phyloP scores from a whole-genome alignment of 1,284 basidiomycete genomes.

The Stereum hirsutum region DNA sequence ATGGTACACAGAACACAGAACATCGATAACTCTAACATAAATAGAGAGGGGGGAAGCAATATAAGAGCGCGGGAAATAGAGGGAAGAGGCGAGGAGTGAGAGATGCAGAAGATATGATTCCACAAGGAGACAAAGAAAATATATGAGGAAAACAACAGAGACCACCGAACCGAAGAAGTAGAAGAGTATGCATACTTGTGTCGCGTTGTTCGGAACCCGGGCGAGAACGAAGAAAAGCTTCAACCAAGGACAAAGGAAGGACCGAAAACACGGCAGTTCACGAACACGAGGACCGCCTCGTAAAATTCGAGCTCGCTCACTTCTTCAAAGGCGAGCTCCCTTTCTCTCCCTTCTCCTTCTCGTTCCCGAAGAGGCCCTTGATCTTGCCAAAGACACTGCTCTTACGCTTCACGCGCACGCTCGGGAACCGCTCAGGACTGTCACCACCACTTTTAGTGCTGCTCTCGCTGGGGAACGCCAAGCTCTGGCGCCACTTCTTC shows the following conservation, averaged over 20 bases:
- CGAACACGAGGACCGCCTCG: neutral
- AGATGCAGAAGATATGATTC: too few relatives aligned
- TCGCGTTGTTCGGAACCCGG: neutral
- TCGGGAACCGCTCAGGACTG: constrained; percentile 8
- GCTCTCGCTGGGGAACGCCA: neutral
- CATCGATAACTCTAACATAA: too few relatives aligned
- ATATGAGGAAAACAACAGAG: too few relatives aligned
- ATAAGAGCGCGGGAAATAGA: too few relatives aligned
- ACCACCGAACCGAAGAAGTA: too few relatives aligned
- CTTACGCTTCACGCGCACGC: constrained; percentile 16
- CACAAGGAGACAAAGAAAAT: too few relatives aligned
- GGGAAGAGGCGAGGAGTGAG: too few relatives aligned
- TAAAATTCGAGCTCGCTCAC: neutral
- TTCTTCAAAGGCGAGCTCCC: too few relatives aligned
- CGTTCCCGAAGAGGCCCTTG: constrained; percentile 14
- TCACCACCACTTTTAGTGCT: neutral
- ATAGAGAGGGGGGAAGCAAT: too few relatives aligned
- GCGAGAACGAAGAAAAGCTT: neutral
- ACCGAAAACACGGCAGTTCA: neutral
- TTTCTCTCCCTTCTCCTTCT: constrained; percentile 9
- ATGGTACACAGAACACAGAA: too few relatives aligned
- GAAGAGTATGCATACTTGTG: too few relatives aligned
- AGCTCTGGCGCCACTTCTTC: neutral
- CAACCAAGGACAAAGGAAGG: neutral
- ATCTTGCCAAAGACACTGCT: constrained; percentile 17